A percentile compares a stretch with the other conserved stretches of the same genome.
phyloP scores from a whole-genome alignment of 495 filamentous ascomycete species.

The Penicillium goetzii region DNA sequence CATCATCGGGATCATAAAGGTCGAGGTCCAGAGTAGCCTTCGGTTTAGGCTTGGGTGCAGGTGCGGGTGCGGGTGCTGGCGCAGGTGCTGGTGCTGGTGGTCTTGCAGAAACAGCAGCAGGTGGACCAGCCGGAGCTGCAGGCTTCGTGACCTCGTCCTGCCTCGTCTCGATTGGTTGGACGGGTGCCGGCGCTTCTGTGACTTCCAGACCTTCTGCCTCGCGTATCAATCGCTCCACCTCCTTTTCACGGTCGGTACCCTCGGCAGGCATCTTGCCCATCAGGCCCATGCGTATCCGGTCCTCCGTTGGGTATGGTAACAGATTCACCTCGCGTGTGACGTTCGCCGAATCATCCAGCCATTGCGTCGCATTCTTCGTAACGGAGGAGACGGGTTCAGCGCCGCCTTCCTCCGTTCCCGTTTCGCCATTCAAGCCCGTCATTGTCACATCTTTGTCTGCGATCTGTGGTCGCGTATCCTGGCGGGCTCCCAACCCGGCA shows the following conservation, averaged over 20 bases:
- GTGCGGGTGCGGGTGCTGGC: slow-evolving; percentile 28
- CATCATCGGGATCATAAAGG: slow-evolving; percentile 53
- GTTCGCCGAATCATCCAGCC: slow-evolving; percentile 51
- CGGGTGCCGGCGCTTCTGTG: slow-evolving; percentile 32
- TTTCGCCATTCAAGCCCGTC: slow-evolving; percentile 35
- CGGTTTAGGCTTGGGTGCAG: slow-evolving; percentile 43
- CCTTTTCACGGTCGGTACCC: slow-evolving; percentile 43
- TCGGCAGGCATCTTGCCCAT: slow-evolving; percentile 51
- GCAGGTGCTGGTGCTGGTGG: slow-evolving; percentile 28
- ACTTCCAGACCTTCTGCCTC: slow-evolving; percentile 46
- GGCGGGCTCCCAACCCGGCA: slow-evolving; percentile 16
- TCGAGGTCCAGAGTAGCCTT: slow-evolving; percentile 49
- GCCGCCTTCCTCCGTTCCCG: slow-evolving; percentile 20
- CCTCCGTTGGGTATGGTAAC: slow-evolving; percentile 52
- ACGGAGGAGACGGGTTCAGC: slow-evolving; percentile 46
- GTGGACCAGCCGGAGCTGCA: slow-evolving; percentile 41
- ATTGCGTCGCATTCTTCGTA: slow-evolving; percentile 48
- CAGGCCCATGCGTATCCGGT: slow-evolving; percentile 52
- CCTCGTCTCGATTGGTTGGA: slow-evolving; percentile 25
- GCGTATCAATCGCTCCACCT: slow-evolving; percentile 47
- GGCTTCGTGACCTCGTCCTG: slow-evolving; percentile 45
- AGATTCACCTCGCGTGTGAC: slow-evolving; percentile 50
- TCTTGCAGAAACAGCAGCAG: slow-evolving; percentile 23
- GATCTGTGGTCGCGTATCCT: slow-evolving; percentile 21
- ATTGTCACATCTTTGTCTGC: slow-evolving; percentile 37